Base-by-base conservation (phyloP, 352 stramenopile genomes). In the Phytophthora syringae region DNA sequence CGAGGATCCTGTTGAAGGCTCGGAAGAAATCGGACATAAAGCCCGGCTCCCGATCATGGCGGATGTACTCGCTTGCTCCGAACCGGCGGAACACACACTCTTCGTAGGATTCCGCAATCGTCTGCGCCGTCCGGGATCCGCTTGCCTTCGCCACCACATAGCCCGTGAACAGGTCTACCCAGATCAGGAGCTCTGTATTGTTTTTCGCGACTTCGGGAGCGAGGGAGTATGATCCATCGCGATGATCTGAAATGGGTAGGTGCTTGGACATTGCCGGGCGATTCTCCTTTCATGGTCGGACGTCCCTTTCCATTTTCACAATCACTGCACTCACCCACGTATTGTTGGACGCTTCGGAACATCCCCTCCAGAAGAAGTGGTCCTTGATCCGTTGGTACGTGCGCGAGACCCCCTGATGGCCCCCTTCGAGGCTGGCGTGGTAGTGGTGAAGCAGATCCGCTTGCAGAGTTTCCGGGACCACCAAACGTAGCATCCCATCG, bases 391-490 rank as follows among this genome's bases (percentile, higher is more conserved):
- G 60, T 3, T 57, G 20, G 13, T 56, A 63, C 0, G 59, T 64
- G 2, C 43, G 10, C 0, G n/a, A 21, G 9, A 68, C 47, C 5
- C 42, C 53, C 25, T 72, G 59, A 21, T 74, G 59, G 1, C 27
- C 58, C 20, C 56, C 40, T 21, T 52, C 20, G 15, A 60, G 18
- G 25, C 47, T 60, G 9, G 9, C 27, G 9, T 32, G 27, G 9
- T 32, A 32, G 9, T 32, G 27, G 9, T 32, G 27, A 10, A 32
- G 27, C 5, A 32, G 9, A 9, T 32, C 27, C 27, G 5, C 5
- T 10, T 32, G 27, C 27, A 32, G 27, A 5, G 27, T 32, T 9
- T 32, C 27, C 5, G 27, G 27, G 5, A 32, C 27, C 27, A 32
- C 27, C 9, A 32, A 9, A 10, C 27, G 27, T 5, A 32, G 5